Evolutionary conservation across 2,329 filamentous ascomycete species (phyloP), one percentile per base, ranked within the genome.

Genomic region (Scedosporium minutisporum): DNA sequence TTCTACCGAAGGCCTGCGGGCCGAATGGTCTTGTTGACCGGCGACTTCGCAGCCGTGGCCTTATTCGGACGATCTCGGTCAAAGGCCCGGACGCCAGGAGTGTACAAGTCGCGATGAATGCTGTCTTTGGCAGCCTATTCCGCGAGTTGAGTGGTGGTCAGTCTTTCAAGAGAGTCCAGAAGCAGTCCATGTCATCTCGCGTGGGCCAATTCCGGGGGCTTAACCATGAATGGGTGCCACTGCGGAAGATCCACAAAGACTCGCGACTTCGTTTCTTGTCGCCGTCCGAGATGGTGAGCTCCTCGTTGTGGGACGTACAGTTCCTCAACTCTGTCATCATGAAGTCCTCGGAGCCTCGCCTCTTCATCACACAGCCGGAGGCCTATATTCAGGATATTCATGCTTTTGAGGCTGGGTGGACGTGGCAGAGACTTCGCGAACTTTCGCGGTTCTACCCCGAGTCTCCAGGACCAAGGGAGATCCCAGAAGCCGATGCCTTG

Each of bases 281-380:
- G 5, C 85, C 85, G 1, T 78, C 84, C 1, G 90, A 93, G 71
- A 89, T 93, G 85, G 75, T 89, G 44, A 91, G 87, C 0, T 84
- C 88, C 0, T 82, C 86, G 1, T 73, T 86, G 2, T 93, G 90
- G 90, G 84, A 86, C 60, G 83, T 87, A 2, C 78, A 83, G 9
- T 93, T 93, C 65, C 78, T 93, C 29, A 80, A 80, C 59, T 86
- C 87, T 58, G 83, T 92, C 44, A 82, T 90, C 68, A 93, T 93
- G 89, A 85, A 87, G 68, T 81, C 85, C 33, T 80, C 83, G 9
- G 80, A 82, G 65, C 85, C 86, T 65, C 82, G 89, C 7, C 80
- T 93, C 12, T 93, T 89, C 73, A 80, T 93, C 63, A 93, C 90
- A 1, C 87, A 90, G 64, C 83, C 87, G 3, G 86, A 89, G 66